phyloP scores from a whole-genome alignment of 2,329 filamentous ascomycete species.

The Pseudogymnoascus pannorum region DNA sequence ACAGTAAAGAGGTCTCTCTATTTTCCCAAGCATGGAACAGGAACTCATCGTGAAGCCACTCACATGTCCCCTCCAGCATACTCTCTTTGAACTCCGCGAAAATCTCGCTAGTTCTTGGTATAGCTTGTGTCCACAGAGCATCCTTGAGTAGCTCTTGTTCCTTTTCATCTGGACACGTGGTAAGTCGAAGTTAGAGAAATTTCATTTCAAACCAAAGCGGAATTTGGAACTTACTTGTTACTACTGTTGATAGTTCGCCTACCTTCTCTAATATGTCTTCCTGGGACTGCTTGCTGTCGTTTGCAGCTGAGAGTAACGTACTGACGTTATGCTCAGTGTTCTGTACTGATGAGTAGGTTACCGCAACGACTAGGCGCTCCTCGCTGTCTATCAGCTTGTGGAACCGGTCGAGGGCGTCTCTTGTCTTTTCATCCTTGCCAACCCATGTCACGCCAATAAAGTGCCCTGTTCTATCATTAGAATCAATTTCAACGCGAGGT shows the following conservation, averaged over 20 bases:
- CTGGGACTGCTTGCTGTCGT: not conserved
- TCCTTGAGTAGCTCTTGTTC: not conserved
- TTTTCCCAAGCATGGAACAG: not conserved
- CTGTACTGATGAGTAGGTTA: not conserved
- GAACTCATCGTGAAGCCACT: not conserved
- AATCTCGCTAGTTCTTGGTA: not conserved
- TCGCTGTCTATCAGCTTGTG: not conserved
- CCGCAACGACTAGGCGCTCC: not conserved
- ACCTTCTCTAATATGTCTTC: not conserved
- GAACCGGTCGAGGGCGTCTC: not conserved
- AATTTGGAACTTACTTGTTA: not conserved
- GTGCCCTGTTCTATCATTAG: not conserved
- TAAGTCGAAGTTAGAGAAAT: too few species aligned
- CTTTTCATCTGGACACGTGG: not conserved
- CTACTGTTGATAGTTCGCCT: not conserved
- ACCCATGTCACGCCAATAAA: not conserved
- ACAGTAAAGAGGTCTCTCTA: not conserved
- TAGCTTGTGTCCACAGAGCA: not conserved
- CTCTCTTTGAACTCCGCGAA: not conserved
- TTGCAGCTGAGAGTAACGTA: not conserved
- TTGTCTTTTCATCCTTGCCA: not conserved
- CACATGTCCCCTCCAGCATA: not conserved
- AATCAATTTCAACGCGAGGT: not conserved
- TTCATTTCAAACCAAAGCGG: not conserved
- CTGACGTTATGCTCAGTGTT: not conserved